A percentile compares a stretch with the other conserved stretches of the same genome.
phyloP scores from a whole-genome alignment of 352 stramenopile species.

The Globisporangium sylvaticum region DNA sequence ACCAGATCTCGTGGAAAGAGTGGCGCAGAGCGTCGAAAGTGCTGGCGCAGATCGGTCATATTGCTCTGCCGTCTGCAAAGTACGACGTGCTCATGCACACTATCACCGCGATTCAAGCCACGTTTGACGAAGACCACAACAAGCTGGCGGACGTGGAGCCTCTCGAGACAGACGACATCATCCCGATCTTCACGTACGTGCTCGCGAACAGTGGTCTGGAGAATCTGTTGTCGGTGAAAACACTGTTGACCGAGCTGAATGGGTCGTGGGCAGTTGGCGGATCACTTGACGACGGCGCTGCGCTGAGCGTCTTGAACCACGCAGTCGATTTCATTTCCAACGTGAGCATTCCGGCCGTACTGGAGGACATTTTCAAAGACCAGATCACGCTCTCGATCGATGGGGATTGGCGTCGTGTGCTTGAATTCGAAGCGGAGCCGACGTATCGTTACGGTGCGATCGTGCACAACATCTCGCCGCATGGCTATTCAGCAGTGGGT shows the following conservation, averaged over 20 bases:
- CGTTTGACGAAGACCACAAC: constrained; percentile 72
- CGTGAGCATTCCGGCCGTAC: constrained; percentile 79
- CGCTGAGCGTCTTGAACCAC: constrained; percentile 71
- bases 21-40: constrained; percentile 75
- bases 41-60: constrained; percentile 52
- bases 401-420: constrained; percentile 71
- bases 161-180: constrained; percentile 82
- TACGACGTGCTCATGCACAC: constrained; percentile 76
- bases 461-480: constrained; percentile 70
- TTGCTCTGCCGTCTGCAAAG: constrained; percentile 62
- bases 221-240: constrained; percentile 79
- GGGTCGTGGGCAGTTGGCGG: constrained; percentile 60
- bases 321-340: constrained; percentile 84
- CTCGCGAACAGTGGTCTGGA: constrained; percentile 82
- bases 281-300: constrained; percentile 57
- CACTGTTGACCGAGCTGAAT: constrained; percentile 70
- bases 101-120: constrained; percentile 72
- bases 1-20: constrained; percentile 83
- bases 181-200: constrained; percentile 89
- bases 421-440: constrained; percentile 80
- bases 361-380: constrained; percentile 90
- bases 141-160: constrained; percentile 41
- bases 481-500: constrained; percentile 69
- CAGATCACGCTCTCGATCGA: constrained; percentile 88
- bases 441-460: constrained; percentile 84